A percentile compares a stretch with the other conserved stretches of the same genome.
Conservation (phyloP, 2,329 filamentous ascomycete genomes). For the Colletotrichum simmondsii region DNA sequence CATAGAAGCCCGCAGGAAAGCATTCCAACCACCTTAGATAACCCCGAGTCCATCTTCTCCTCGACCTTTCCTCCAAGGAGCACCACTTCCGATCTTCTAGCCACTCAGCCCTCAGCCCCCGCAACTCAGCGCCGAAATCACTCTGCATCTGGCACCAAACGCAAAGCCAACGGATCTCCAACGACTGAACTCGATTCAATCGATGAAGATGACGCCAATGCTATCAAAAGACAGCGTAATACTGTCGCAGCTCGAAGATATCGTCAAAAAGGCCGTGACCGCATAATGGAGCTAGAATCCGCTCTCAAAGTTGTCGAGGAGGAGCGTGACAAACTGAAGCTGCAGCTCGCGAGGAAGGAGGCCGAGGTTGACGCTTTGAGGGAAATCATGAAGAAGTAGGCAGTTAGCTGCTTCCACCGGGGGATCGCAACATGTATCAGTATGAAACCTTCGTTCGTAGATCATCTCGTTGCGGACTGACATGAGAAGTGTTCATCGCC, state of each 20-base stretch:
- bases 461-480: too few relatives aligned
- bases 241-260: slow-evolving; percentile 72
- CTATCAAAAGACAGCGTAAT: slow-evolving; percentile 67
- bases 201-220: neutral
- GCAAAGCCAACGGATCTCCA: neutral
- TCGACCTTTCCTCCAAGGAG: too few relatives aligned
- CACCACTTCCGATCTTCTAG: neutral
- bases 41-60: too few relatives aligned
- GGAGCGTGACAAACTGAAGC: slow-evolving; percentile 67
- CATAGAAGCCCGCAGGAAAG: too few relatives aligned
- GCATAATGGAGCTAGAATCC: slow-evolving; percentile 65
- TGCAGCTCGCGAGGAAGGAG: slow-evolving; percentile 67
- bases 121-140: neutral
- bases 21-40: too few relatives aligned
- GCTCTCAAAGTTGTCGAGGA: slow-evolving; percentile 61
- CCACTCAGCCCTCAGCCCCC: neutral
- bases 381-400: slow-evolving; percentile 42
- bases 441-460: too few relatives aligned
- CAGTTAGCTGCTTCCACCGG: too few relatives aligned
- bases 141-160: neutral
- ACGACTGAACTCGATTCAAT: neutral
- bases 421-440: too few relatives aligned
- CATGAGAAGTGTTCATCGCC: too few relatives aligned
- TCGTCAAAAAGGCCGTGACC: slow-evolving; percentile 72
- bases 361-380: slow-evolving; percentile 67